Base-by-base conservation (phyloP, 345 rosid genomes). In the Capsella bursapastoris region DNA sequence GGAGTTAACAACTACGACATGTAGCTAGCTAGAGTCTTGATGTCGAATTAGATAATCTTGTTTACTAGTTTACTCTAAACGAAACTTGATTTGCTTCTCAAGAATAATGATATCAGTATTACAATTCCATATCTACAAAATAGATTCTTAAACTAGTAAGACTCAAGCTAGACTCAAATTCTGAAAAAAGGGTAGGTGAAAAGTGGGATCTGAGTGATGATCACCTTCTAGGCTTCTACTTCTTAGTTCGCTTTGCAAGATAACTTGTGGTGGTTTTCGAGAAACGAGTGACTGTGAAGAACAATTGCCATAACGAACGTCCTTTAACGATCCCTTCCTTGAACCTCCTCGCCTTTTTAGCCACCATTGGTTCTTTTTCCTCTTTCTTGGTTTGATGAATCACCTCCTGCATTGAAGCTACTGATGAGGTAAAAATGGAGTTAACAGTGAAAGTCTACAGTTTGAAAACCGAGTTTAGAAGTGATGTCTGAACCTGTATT, bases 361-460 rank as follows among this genome's bases (percentile, higher is more conserved):
- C 97, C 60, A 89, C 62, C 27, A 11, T 71, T 22, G 93, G 92
- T 64, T 71, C 88, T 58, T 56, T 57, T 51, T 52, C 62, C 59
- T 83, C 69, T 68, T 31, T 82, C 81, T 66, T 80, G 79, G 59
- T 79, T 67, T 14, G 87, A 48, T 34, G 79, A 37, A 72, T 38
- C 72, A 79, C 76, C 81, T 57, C 86, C 96, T 91, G 97, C 85
- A 88, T 62, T 28, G 85, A 78, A 82, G 86, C 95, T 91, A 89
- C 72, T 22, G n/a, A 85, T 65, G 78, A 87, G 84, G 87, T 90
- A 65, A 86, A 85, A 13, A 12, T 43, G 48, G 15, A 71, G 85
- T 84, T 83, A 84, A 86, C 57, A 57, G 35, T 57, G 49, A 27
- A 32, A 53, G 53, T 70, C 65, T 63, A 55, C 28, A 63, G 13